Conservation (phyloP, 2,329 filamentous ascomycete genomes). For the Tolypocladium tropicale region DNA sequence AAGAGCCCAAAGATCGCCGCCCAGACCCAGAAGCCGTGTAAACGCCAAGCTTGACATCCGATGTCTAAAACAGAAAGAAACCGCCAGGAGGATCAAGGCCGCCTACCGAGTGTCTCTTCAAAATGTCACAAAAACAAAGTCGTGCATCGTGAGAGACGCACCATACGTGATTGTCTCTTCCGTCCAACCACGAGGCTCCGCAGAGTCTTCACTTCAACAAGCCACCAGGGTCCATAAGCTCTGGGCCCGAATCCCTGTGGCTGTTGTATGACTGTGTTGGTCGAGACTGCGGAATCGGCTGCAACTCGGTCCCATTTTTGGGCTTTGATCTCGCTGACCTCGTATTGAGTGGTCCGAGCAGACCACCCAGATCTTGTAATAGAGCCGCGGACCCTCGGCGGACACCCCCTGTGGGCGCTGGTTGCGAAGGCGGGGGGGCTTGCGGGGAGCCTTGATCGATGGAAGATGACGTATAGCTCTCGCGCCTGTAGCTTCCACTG, state of each 20-base stretch:
- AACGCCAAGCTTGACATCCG: background rate
- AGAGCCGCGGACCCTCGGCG: conserved; percentile 46
- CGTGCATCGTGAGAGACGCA: background rate
- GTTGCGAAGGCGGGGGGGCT: conserved; percentile 29
- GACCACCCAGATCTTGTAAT: conserved; percentile 47
- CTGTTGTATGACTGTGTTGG: conserved; percentile 21
- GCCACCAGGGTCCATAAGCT: conserved; percentile 29
- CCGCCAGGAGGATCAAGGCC: background rate
- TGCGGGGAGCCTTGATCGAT: conserved; percentile 26
- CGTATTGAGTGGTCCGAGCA: conserved; percentile 33
- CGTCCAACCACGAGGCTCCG: background rate
- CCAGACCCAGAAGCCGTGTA: background rate
- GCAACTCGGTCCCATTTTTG: conserved; percentile 31
- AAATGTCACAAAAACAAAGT: background rate
- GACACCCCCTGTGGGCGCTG: conserved; percentile 33
- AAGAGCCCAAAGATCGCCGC: background rate
- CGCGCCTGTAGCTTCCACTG: conserved; percentile 23
- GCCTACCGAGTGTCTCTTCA: background rate
- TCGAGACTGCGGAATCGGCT: conserved; percentile 33
- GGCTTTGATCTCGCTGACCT: conserved; percentile 19
- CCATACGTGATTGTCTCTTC: background rate
- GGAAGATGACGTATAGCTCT: conserved; percentile 31
- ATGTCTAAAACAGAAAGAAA: background rate
- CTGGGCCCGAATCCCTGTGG: conserved; percentile 18
- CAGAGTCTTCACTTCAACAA: conserved; percentile 20